A percentile compares a stretch with the other conserved stretches of the same genome.
Evolutionary conservation across 2,329 filamentous ascomycete species (phyloP).

Genomic region (Hypoxylon sp.): DNA sequence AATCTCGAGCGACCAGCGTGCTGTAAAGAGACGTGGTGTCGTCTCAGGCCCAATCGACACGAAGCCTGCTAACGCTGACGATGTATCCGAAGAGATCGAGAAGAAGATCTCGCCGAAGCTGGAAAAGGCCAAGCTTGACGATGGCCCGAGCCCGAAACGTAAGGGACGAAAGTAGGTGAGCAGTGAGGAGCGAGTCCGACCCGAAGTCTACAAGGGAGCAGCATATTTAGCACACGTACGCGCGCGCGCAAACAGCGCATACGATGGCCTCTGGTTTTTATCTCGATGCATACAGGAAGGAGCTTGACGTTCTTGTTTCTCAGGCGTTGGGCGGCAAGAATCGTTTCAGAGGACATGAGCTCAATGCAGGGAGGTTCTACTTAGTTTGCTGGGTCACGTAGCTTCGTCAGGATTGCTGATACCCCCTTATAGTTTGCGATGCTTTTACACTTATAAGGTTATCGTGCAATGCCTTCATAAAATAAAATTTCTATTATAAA

Average conservation of each 20-base stretch:
- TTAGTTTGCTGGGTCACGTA: background rate
- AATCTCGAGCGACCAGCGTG: background rate
- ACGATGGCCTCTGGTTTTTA: background rate
- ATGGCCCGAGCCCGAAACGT: background rate
- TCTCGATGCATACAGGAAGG: background rate
- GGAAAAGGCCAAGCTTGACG: background rate
- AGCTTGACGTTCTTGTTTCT: background rate
- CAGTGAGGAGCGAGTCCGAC: background rate
- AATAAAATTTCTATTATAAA: background rate
- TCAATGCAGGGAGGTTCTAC: background rate
- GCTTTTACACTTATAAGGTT: background rate
- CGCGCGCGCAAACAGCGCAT: background rate
- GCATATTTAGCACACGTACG: background rate
- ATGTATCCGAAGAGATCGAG: background rate
- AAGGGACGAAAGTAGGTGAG: background rate
- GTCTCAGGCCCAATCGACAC: background rate
- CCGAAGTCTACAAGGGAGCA: background rate
- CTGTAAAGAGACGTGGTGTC: conserved; percentile 15
- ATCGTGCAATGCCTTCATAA: background rate
- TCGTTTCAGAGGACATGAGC: background rate
- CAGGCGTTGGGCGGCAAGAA: background rate
- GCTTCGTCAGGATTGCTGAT: background rate
- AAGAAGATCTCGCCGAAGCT: background rate
- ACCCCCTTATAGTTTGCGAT: background rate
- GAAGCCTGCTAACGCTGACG: background rate